Percentiles rank a stretch among this genome's conserved stretches.
These are phyloP conservation scores for Phytophthora macrochlamydospora DNA, from an alignment of 352 stramenopile genomes.

Conservation along the genomic window DNA sequence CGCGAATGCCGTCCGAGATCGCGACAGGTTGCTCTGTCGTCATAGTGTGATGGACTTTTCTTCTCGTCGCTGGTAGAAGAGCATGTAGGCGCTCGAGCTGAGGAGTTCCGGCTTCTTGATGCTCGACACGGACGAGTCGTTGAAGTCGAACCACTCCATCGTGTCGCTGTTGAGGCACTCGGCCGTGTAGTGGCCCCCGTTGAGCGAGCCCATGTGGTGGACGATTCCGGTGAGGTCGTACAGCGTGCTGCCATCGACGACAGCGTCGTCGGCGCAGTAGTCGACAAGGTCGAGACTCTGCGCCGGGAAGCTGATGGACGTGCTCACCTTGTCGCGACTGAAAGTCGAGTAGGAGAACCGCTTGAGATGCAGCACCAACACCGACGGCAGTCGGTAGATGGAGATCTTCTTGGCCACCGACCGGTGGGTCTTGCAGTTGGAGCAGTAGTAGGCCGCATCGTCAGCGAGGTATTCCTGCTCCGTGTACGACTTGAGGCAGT, in stretches of 20 bases:
- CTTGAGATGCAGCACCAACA: slow-evolving; percentile 91
- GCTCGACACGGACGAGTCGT: slow-evolving; percentile 68
- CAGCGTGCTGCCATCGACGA: slow-evolving; percentile 67
- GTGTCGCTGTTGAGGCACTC: slow-evolving; percentile 75
- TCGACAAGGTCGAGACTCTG: slow-evolving; percentile 67
- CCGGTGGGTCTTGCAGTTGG: slow-evolving; percentile 75
- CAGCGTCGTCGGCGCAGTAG: slow-evolving; percentile 68
- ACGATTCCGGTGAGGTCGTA: slow-evolving; percentile 85
- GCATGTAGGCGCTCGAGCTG: slow-evolving; percentile 78
- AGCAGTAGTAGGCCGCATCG: slow-evolving; percentile 74
- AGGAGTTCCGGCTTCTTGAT: slow-evolving; percentile 69
- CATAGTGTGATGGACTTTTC: slow-evolving; percentile 72
- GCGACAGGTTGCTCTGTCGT: background rate
- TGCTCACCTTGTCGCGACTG: slow-evolving; percentile 80
- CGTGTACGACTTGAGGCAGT: slow-evolving; percentile 77
- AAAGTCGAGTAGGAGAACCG: slow-evolving; percentile 85
- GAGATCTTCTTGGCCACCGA: slow-evolving; percentile 78
- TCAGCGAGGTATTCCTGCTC: slow-evolving; percentile 69
- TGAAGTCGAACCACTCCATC: slow-evolving; percentile 84
- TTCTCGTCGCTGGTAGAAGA: slow-evolving; percentile 72
- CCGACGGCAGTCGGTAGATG: slow-evolving; percentile 74
- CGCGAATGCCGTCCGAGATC: too few relatives aligned
- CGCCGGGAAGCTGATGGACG: slow-evolving; percentile 62
- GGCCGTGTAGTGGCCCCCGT: slow-evolving; percentile 86
- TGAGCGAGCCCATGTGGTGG: slow-evolving; percentile 78